A percentile compares a stretch with the other conserved stretches of the same genome.
These are phyloP conservation scores for Actinomucor elegans DNA, from an alignment of 371 early-diverging fungal species.

Conservation along the genomic window DNA sequence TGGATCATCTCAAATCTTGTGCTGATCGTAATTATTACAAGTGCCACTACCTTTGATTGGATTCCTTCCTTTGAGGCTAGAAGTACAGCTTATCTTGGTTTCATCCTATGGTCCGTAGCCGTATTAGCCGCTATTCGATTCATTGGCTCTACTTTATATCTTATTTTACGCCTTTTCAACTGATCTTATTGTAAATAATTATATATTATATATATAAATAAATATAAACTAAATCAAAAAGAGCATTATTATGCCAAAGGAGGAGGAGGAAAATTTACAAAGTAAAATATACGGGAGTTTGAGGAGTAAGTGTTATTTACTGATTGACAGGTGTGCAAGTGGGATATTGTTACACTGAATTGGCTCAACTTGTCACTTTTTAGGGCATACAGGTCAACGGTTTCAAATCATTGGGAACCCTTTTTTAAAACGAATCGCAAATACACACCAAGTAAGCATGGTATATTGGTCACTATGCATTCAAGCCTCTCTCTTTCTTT, in stretches of 20 bases:
- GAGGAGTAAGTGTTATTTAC: background rate
- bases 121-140: slow-evolving; percentile 75
- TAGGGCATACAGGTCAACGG: too few species aligned
- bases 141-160: slow-evolving; percentile 71
- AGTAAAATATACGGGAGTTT: too few species aligned
- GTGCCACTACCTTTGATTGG: slow-evolving; percentile 35
- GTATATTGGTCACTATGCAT: too few species aligned
- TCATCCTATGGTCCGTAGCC: slow-evolving; percentile 85
- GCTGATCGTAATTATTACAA: slow-evolving; percentile 59
- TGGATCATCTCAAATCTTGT: slow-evolving; percentile 84
- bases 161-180: slow-evolving; percentile 45
- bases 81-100: slow-evolving; percentile 58
- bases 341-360: too few species aligned
- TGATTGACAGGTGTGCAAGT: background rate
- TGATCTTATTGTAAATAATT: background rate
- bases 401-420: too few species aligned
- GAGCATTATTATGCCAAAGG: too few species aligned
- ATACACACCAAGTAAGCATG: too few species aligned
- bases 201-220: background rate
- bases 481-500: too few species aligned
- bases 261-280: too few species aligned
- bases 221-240: too few species aligned
- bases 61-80: slow-evolving; percentile 23
- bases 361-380: too few species aligned
- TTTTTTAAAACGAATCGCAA: too few species aligned